Conservation (phyloP, 306 rosid genomes). For the Quercus robur region DNA sequence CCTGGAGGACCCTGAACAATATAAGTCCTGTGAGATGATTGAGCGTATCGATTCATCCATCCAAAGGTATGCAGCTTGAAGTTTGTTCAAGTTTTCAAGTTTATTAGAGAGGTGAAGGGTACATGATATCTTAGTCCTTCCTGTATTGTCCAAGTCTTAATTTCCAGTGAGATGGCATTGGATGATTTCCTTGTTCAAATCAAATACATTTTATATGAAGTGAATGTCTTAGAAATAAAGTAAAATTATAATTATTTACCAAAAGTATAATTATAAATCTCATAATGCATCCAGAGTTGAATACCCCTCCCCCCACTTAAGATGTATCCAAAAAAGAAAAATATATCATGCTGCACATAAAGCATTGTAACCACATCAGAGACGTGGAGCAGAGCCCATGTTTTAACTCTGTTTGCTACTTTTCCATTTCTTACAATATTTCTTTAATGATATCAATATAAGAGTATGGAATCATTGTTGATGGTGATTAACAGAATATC, state of each 20-base stretch:
- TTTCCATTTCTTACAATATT: neutral
- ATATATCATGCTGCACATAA: too few relatives aligned
- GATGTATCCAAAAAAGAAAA: too few relatives aligned
- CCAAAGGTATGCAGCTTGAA: slow-evolving; percentile 47
- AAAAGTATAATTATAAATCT: neutral
- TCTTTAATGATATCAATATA: neutral
- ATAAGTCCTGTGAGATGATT: slow-evolving; percentile 74
- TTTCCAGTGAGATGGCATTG: neutral
- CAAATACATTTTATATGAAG: neutral
- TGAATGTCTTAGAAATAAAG: neutral
- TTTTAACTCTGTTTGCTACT: neutral
- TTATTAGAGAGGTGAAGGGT: neutral
- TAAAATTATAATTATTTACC: too few relatives aligned
- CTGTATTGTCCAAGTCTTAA: neutral
- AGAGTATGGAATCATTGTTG: neutral
- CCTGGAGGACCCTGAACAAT: slow-evolving; percentile 86
- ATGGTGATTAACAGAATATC: neutral
- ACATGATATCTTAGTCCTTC: neutral
- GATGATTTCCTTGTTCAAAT: neutral
- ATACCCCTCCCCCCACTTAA: too few relatives aligned
- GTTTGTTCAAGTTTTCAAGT: neutral
- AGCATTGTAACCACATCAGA: neutral
- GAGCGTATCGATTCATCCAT: slow-evolving; percentile 71
- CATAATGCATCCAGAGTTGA: neutral
- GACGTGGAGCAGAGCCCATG: neutral